phyloP scores from a whole-genome alignment of 208 protist genomes.

The Trypanosoma brucei region DNA sequence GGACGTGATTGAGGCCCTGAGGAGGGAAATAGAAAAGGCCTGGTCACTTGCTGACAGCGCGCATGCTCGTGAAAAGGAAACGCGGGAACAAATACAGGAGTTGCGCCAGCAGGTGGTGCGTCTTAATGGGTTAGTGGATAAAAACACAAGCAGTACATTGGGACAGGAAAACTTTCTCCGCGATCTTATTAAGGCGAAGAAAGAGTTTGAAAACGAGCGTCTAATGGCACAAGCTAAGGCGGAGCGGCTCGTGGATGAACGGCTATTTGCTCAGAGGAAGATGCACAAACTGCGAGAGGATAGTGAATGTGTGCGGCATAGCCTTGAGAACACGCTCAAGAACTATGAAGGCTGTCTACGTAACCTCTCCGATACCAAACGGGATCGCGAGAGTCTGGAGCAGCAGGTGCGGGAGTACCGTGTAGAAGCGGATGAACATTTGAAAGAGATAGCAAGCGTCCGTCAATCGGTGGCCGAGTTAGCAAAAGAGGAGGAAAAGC shows the following conservation, averaged over 20 bases:
- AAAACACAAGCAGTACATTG: constrained; percentile 88
- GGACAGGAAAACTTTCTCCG: constrained; percentile 94
- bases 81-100: constrained; percentile 91
- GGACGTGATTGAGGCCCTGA: constrained; percentile 90
- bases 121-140: constrained; percentile 91
- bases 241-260: constrained; percentile 58
- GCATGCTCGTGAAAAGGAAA: constrained; percentile 94
- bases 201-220: constrained; percentile 89
- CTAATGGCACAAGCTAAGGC: constrained; percentile 62
- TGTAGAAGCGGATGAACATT: constrained; percentile 47
- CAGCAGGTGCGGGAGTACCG: constrained; percentile 89
- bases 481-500: constrained; percentile 35
- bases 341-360: constrained; percentile 57
- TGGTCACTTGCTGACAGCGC: constrained; percentile 97
- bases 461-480: constrained; percentile 9
- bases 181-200: constrained; percentile 90
- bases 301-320: constrained; percentile 15
- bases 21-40: constrained; percentile 95
- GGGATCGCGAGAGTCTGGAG: constrained; percentile 81
- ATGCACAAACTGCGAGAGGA: constrained; percentile 20
- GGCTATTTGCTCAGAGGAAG: constrained; percentile 24
- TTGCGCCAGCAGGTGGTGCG: constrained; percentile 94
- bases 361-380: constrained; percentile 59
- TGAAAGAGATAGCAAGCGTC: constrained; percentile 39
- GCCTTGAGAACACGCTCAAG: constrained; percentile 38